Base-by-base conservation (phyloP, 75 land plant species). In the Cunninghamia lanceolata region DNA sequence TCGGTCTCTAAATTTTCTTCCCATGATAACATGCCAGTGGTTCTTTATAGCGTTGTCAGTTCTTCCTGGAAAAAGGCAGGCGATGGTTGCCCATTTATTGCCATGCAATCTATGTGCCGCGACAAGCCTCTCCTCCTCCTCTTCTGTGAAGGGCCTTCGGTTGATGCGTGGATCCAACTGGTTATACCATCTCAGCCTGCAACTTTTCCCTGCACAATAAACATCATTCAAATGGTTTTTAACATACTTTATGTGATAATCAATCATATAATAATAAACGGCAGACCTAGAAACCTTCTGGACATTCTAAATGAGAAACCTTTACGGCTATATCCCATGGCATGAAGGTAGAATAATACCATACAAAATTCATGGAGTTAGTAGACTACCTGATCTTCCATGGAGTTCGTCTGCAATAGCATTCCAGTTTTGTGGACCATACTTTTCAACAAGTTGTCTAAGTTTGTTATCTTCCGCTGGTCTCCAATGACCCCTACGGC, bases 1-100 rank as follows among this genome's bases (percentile, higher is more conserved):
- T 35, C 85, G 82, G 52, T 93, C 94, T 32, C 95, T 87, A 78
- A 59, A 86, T 84, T 89, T 88, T 39, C 95, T 76, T 11, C 94
- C 95, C 95, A 94, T 94, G 66, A 92, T 90, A 7, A 94, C 94
- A 84, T 94, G 95, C 95, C 95, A 94, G 86, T 94, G 95, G 87
- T 94, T 94, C 86, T 94, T 94, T 39, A 94, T 94, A 9, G 95
- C 95, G 66, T 94, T 94, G 86, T 94, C 95, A 10, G 95, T 94
- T 25, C 95, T 89, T 4, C 95, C 94, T 7, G 95, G 94, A 85
- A 94, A 94, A 19, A 88, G 79, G 34, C 94, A 52, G 2, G 95
- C 94, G 36, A 94, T 94, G 81, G 92, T 87, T 47, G 95, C 94
- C 95, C 95, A 94, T 79, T 90, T 87, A 91, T 94, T 94, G 21